phyloP scores from a whole-genome alignment of 192 early-diverging fungal species.

The Gigaspora rosea region DNA sequence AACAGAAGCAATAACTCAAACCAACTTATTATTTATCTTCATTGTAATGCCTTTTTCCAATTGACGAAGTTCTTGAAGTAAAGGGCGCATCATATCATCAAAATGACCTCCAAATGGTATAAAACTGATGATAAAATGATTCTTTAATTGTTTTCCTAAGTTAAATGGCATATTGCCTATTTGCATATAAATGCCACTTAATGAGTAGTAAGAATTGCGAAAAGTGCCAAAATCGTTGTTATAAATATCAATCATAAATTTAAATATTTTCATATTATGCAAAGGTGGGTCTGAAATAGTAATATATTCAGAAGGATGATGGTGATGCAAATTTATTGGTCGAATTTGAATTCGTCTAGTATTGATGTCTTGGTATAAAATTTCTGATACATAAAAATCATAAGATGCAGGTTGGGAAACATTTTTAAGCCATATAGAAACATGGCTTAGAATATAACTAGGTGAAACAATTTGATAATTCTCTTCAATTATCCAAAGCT shows the following conservation, averaged over 20 bases:
- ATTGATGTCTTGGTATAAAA: background rate
- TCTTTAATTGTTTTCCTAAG: background rate
- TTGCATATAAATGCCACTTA: conserved; percentile 2
- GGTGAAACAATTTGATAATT: background rate
- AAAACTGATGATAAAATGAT: conserved; percentile 1
- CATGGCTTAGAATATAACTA: background rate
- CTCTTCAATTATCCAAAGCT: background rate
- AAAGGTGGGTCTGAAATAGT: background rate
- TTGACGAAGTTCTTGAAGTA: background rate
- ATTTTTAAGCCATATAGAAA: background rate
- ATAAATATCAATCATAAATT: background rate
- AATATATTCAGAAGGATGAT: background rate
- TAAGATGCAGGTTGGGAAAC: background rate
- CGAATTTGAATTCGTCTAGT: background rate
- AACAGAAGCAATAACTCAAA: too few species aligned
- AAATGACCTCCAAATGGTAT: conserved; percentile 7
- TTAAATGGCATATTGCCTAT: conserved; percentile 11
- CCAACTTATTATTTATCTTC: too few species aligned
- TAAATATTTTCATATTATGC: background rate
- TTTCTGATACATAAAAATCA: background rate
- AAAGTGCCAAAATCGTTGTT: background rate
- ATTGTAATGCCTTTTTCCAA: too few species aligned
- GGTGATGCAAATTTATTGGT: background rate
- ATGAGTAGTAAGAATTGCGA: background rate
- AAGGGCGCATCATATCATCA: background rate